These are phyloP conservation scores for Annulohypoxylon moriforme DNA, from an alignment of 495 filamentous ascomycete species.

Conservation along the genomic window DNA sequence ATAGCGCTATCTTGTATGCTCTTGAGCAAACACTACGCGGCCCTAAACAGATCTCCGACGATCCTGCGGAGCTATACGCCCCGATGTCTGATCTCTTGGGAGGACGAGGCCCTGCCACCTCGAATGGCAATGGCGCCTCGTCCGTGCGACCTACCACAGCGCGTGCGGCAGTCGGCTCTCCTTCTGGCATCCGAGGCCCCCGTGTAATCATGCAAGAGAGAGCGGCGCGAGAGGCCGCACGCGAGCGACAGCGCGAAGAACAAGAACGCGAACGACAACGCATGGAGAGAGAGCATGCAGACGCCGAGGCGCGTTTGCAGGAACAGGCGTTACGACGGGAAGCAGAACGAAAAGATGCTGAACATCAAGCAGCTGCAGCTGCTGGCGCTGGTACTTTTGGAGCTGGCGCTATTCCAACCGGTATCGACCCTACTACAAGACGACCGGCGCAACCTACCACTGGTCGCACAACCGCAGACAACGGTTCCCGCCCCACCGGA, in stretches of 20 bases:
- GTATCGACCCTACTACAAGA: constrained; percentile 50
- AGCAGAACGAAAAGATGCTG: constrained; percentile 54
- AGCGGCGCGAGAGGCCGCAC: constrained; percentile 70
- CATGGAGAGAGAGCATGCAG: constrained; percentile 60
- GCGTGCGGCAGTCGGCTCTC: constrained; percentile 60
- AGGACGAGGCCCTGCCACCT: constrained; percentile 60
- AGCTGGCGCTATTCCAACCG: constrained; percentile 31
- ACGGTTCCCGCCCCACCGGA: constrained; percentile 25
- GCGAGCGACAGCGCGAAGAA: constrained; percentile 65
- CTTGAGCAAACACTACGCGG: constrained; percentile 90
- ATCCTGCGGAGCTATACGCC: constrained; percentile 89
- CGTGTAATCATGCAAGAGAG: constrained; percentile 82
- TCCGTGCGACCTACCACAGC: constrained; percentile 54
- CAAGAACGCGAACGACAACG: constrained; percentile 64
- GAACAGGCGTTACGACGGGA: constrained; percentile 62
- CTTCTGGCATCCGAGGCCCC: constrained; percentile 66
- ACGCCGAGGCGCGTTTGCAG: constrained; percentile 65
- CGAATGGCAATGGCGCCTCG: constrained; percentile 63
- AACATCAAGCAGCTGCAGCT: constrained; percentile 67
- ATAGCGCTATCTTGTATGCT: constrained; percentile 83
- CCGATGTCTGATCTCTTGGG: constrained; percentile 87
- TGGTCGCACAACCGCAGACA: constrained; percentile 37
- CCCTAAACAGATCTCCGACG: constrained; percentile 85
- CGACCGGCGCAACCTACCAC: constrained; percentile 40
- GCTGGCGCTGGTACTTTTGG: constrained; percentile 68